These are phyloP conservation scores for Mycena metata DNA, from an alignment of 768 basidiomycete genomes.

Conservation along the genomic window DNA sequence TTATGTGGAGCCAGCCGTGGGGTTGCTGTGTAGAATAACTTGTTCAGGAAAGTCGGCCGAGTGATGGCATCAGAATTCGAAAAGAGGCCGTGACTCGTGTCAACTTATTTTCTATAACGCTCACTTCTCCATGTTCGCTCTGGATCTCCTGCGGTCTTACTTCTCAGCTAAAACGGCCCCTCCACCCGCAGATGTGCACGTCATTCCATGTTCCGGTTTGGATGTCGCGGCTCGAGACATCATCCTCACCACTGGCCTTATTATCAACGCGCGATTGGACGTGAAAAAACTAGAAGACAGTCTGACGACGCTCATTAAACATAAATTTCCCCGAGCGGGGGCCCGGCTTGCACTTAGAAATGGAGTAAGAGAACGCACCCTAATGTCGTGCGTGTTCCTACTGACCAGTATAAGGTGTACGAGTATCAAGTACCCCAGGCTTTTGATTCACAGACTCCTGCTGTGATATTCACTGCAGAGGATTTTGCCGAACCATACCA, in stretches of 20 bases:
- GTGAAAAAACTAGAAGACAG: conserved; percentile 20
- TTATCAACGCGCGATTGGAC: conserved; percentile 29
- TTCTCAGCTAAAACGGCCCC: not conserved
- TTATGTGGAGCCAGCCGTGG: no score
- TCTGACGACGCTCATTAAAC: conserved; percentile 21
- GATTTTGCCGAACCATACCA: conserved; percentile 22
- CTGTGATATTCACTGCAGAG: conserved; percentile 19
- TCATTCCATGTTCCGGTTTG: conserved; percentile 26
- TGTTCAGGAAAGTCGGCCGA: no score
- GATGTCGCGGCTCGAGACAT: conserved; percentile 13
- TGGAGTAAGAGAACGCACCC: conserved; percentile 3
- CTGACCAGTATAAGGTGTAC: conserved; percentile 7
- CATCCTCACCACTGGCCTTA: conserved; percentile 27
- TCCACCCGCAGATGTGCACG: conserved; percentile 22
- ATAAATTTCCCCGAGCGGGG: conserved; percentile 30
- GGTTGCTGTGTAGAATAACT: no score
- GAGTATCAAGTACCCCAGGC: conserved; percentile 26
- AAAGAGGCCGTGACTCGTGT: no score
- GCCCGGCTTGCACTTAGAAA: conserved; percentile 29
- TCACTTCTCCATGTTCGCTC: conserved; percentile 15
- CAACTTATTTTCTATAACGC: no score
- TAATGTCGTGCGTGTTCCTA: not conserved
- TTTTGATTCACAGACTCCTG: conserved; percentile 6
- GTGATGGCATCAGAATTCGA: no score
- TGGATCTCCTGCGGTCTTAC: not conserved